Evolutionary conservation across 1,139 yeast species (phyloP), one percentile per base, ranked within the genome.

Genomic region (Candida pseudocylindracea): DNA sequence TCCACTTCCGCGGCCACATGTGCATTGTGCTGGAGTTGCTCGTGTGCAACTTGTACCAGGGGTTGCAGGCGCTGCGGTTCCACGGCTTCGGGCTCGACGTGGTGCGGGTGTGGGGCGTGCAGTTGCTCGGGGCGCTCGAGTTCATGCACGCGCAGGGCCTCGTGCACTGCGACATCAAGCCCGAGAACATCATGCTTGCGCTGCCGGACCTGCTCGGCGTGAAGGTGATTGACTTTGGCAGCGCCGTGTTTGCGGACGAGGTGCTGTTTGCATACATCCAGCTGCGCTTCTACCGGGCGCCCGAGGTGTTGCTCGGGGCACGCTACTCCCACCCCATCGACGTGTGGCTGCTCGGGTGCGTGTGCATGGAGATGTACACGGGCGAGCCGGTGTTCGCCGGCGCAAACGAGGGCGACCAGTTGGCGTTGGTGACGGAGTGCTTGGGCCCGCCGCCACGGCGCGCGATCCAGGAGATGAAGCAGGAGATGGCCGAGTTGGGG

Each of bases 251-350:
- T 12, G 44, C 42, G 4, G 55, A 57, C 33, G 67, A 66, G 33
- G 54, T 61, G 2, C 53, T 65, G 1, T 70, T 57, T 40, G 63
- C 75, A 1, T 72, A 72, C 39, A 62, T 72, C 31, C 80, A 72
- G 43, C 71, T 79, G 1, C 44, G 80, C 31, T 72, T 63, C 41
- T 72, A 72, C 42, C 48, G 80, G 35, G 75, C 80, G 11, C 83
- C 94, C 0, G 94, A 81, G 46, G 83, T 81, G 4, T 56, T 78
- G 29, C 45, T 80, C n/a, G 94, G 93, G 2, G 72, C 81, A 36
- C 61, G 68, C 27, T 81, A 81, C 48, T 60, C 67, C 35, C 57
- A 63, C 26, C 67, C 67, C 41, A 76, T 79, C 35, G 93, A 79
- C 46, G 64, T 78, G 38, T 79, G 93, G 93, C 74, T 88, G 5